These are phyloP conservation scores for Talaromyces albobiverticillius DNA, from an alignment of 2,329 filamentous ascomycete genomes.

Conservation along the genomic window DNA sequence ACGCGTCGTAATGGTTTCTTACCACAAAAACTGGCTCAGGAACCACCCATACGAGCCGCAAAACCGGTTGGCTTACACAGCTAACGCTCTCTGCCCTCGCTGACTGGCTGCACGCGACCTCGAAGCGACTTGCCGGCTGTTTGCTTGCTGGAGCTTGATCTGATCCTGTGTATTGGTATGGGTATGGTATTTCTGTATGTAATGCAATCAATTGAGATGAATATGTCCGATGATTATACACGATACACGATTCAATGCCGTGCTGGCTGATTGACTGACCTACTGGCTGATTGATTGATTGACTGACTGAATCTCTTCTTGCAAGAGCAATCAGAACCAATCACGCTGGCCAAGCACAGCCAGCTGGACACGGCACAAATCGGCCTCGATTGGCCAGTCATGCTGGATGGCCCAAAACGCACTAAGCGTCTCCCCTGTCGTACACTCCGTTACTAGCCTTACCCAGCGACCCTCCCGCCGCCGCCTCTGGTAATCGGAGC, in stretches of 20 bases:
- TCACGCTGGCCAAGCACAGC: background rate
- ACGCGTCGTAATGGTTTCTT: too few relatives aligned
- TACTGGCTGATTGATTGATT: background rate
- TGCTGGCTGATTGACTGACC: background rate
- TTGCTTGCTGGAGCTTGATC: conserved; percentile 4
- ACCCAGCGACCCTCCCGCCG: conserved; percentile 1
- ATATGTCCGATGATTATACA: too few relatives aligned
- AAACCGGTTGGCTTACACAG: conserved; percentile 8
- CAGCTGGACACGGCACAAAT: conserved; percentile 1
- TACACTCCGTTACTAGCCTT: conserved; percentile 6
- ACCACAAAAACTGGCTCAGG: background rate
- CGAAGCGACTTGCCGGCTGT: conserved; percentile 5
- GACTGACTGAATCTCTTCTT: background rate
- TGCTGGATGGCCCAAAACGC: conserved; percentile 11
- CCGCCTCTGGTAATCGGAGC: conserved; percentile 1
- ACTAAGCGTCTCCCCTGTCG: conserved; percentile 12
- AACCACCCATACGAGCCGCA: conserved; percentile 12
- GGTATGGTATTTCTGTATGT: background rate
- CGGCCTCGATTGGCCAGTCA: conserved; percentile 11
- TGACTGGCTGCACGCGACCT: conserved; percentile 5
- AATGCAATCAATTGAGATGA: too few relatives aligned
- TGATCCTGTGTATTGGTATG: background rate
- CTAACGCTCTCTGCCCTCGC: background rate
- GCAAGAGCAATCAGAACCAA: background rate
- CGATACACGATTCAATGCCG: too few relatives aligned